Base-by-base conservation (phyloP, 257 asterid genomes). In the Solanum sparsipilum region DNA sequence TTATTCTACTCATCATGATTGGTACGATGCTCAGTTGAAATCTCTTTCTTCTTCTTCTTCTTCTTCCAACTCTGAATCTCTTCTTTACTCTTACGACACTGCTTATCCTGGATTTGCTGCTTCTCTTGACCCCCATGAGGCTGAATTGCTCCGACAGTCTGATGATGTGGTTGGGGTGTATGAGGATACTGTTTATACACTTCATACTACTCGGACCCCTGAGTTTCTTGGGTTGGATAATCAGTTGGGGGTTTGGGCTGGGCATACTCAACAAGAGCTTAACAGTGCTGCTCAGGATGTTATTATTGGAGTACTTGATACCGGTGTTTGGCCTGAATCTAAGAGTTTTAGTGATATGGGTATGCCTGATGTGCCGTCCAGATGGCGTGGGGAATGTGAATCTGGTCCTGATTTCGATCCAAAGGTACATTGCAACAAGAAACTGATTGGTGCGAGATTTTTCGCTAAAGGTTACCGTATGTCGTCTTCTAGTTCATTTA, bases 281-380 rank as follows among this genome's bases (percentile, higher is more conserved):
- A 90, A 90, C 31, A 89, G 74, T 38, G 92, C 92, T 21, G 56
- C 90, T 1, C 93, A 92, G 86, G 94, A 92, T 29, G 93, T 92
- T 20, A 60, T 92, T 27, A 58, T 92, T 7, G 94, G 93, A 1
- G 92, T 92, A 1, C 90, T 92, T 13, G 94, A 92, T 20, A 92
- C 94, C 23, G 94, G 94, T 1, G 93, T 92, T n/a, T 92, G 94
- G 94, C 94, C 94, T 0, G 94, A 92, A 65, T 91, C 93, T 10
- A 90, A 91, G 86, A 91, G 93, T 65, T 92, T 86, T 20, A 91
- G 84, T 6, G 94, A 92, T 16, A 3, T 86, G 1, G 91, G 90
- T 21, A 79, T 92, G 44, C 87, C 93, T 4, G 87, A 60, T 12
- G 75, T 92, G 39, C 94, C 94, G 13, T 58, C 91, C 1, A 89